These are phyloP conservation scores for Alternaria viburni DNA, from an alignment of 2,329 filamentous ascomycete species.

Conservation along the genomic window DNA sequence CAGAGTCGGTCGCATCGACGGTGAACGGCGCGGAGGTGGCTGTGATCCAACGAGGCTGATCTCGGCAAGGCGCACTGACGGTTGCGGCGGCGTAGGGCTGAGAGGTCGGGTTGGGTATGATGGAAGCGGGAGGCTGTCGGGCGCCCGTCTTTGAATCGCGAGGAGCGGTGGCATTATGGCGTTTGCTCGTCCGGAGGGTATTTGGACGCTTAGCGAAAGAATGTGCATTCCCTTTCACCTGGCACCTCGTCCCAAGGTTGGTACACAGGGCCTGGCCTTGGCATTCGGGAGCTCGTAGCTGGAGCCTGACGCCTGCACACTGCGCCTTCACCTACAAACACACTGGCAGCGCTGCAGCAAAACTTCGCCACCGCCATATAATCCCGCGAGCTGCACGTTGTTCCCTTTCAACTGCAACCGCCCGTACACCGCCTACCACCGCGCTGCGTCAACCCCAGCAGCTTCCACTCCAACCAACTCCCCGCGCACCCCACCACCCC, in stretches of 20 bases:
- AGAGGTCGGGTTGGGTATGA: slow-evolving; percentile 2
- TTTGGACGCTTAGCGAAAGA: background rate
- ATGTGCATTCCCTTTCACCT: background rate
- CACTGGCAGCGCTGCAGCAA: background rate
- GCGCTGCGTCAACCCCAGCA: background rate
- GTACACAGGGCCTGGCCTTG: slow-evolving; percentile 16
- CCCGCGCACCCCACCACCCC: slow-evolving; percentile 29
- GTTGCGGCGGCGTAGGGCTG: slow-evolving; percentile 29
- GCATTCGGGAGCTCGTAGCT: slow-evolving; percentile 14
- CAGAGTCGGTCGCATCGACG: slow-evolving; percentile 19
- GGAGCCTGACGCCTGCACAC: slow-evolving; percentile 19
- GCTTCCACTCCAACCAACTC: slow-evolving; percentile 15
- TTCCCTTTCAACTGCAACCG: background rate
- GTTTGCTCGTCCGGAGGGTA: background rate
- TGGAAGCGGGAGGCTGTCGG: slow-evolving; percentile 1
- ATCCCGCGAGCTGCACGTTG: slow-evolving; percentile 6
- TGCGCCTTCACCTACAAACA: slow-evolving; percentile 7
- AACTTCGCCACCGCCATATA: slow-evolving; percentile 10
- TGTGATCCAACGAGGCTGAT: slow-evolving; percentile 24
- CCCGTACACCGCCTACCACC: background rate
- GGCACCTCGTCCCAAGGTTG: background rate
- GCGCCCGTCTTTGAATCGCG: background rate
- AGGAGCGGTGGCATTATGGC: background rate
- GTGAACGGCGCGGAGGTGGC: slow-evolving; percentile 30
- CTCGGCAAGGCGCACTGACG: slow-evolving; percentile 25